Evolutionary conservation across 2,329 filamentous ascomycete species (phyloP).

Genomic region (Aspergillus pseudoglaucus): DNA sequence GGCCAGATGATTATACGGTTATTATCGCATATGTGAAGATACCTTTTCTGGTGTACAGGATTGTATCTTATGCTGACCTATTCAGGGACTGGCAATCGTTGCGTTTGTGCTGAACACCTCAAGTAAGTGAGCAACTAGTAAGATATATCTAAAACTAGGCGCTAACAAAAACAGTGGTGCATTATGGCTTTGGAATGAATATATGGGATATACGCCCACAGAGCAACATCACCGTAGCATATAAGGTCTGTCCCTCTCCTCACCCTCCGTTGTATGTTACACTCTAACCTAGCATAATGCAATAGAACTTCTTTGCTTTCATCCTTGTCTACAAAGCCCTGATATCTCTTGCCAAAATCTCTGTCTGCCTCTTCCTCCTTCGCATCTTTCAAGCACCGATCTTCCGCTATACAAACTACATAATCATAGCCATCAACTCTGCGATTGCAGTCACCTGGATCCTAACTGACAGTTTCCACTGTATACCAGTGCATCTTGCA

Average conservation of each 20-base stretch:
- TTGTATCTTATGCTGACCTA: not conserved
- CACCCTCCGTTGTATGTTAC: not conserved
- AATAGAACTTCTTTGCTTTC: slow-evolving; percentile 12
- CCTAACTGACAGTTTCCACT: slow-evolving; percentile 12
- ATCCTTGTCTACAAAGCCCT: slow-evolving; percentile 14
- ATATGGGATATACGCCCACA: slow-evolving; percentile 17
- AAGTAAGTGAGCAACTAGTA: slow-evolving; percentile 5
- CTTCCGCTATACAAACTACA: slow-evolving; percentile 13
- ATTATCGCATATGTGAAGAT: slow-evolving; percentile 10
- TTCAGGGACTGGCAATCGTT: slow-evolving; percentile 7
- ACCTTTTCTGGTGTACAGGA: no score
- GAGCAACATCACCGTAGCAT: slow-evolving; percentile 13
- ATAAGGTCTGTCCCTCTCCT: slow-evolving; percentile 8
- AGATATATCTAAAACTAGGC: not conserved
- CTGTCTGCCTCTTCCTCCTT: slow-evolving; percentile 18
- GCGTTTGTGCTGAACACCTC: slow-evolving; percentile 7
- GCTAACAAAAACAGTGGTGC: slow-evolving; percentile 9
- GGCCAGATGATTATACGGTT: slow-evolving; percentile 4
- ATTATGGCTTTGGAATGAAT: slow-evolving; percentile 16
- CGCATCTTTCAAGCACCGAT: slow-evolving; percentile 14
- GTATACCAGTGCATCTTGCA: slow-evolving; percentile 14
- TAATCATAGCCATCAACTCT: slow-evolving; percentile 13
- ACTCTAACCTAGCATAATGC: not conserved
- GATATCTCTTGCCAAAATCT: slow-evolving; percentile 20
- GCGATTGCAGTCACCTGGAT: slow-evolving; percentile 15